phyloP scores from a whole-genome alignment of 2,329 filamentous ascomycete genomes.

The Fusarium aywerte region DNA sequence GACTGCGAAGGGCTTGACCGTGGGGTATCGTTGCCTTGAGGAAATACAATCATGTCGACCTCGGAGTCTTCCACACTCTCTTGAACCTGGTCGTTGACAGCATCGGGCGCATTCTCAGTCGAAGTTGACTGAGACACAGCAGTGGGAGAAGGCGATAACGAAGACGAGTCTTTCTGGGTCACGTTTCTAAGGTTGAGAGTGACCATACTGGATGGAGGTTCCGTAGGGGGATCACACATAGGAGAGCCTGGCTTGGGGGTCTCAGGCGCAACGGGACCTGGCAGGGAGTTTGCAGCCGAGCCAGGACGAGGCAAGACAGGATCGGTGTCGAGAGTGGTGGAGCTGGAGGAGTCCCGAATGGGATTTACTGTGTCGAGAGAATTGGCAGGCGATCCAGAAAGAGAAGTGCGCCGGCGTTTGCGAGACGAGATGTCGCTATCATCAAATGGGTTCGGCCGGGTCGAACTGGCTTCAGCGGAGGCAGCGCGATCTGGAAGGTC shows the following conservation, averaged over 20 bases:
- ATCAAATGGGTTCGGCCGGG: slow-evolving; percentile 72
- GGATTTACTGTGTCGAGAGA: slow-evolving; percentile 59
- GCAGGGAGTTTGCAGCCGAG: slow-evolving; percentile 49
- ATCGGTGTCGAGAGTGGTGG: slow-evolving; percentile 48
- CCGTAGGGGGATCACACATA: slow-evolving; percentile 47
- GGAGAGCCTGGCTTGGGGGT: slow-evolving; percentile 55
- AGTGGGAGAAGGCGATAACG: slow-evolving; percentile 57
- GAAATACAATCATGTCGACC: slow-evolving; percentile 49
- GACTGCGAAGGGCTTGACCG: slow-evolving; percentile 54
- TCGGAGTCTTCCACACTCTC: slow-evolving; percentile 61
- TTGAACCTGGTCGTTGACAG: slow-evolving; percentile 50
- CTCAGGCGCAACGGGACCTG: slow-evolving; percentile 57
- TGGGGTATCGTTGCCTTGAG: slow-evolving; percentile 42
- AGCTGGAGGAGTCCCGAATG: slow-evolving; percentile 49
- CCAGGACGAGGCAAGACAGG: slow-evolving; percentile 43
- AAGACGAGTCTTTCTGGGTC: slow-evolving; percentile 54
- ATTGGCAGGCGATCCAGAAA: slow-evolving; percentile 64
- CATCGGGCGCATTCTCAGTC: neutral
- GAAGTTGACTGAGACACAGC: slow-evolving; percentile 38
- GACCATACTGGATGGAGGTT: slow-evolving; percentile 64
- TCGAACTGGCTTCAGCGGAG: slow-evolving; percentile 71
- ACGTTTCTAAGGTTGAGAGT: slow-evolving; percentile 69
- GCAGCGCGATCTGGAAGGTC: slow-evolving; percentile 67
- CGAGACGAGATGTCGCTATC: slow-evolving; percentile 66
- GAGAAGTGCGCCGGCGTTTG: slow-evolving; percentile 71